Evolutionary conservation across 129 eudicot genomes (phyloP), one percentile per base, ranked within the genome.

Genomic region (Apium graveolens): DNA sequence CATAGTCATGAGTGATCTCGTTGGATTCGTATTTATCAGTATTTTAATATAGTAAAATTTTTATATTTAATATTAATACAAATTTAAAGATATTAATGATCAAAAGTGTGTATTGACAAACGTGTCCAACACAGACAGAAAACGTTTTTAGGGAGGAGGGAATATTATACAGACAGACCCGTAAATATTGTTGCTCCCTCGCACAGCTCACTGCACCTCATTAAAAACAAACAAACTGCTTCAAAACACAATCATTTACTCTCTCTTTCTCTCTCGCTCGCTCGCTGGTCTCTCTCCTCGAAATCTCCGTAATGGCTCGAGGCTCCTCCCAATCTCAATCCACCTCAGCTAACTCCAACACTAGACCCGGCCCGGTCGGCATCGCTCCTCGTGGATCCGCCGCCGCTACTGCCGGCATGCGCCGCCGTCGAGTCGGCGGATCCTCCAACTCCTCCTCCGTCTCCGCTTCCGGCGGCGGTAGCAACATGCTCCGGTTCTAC

Each of bases 401-500:
- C 2, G 92, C 96, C 41, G 93, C 93, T 49, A 77, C 96, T 7
- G 92, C 96, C 46, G 90, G 93, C 48, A 38, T 89, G 85, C 91
- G 93, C 72, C 90, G 97, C 79, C 93, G 97, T 27, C 90, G 91
- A 9, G 31, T 76, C 20, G 66, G 80, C 71, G 78, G 85, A 66
- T 75, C 84, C 75, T 81, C 88, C 21, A 45, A 87, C 76, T 63
- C 82, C 74, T 27, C 77, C 71, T 34, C 82, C 60, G 84, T 60
- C 53, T 70, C 78, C 1, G 31, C 73, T 5, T 34, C 76, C 20
- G 29, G 34, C 68, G 68, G 68, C 16, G 68, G 68, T 5, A 73
- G 89, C 79, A 91, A 91, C 81, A 88, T 91, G 93, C 87, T 91
- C n/a, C 79, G 97, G 21, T 91, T 91, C 86, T 91, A 91, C 80